These are phyloP conservation scores for Panicum virgatum DNA, from an alignment of 202 grass and related monocot species.

Conservation along the genomic window DNA sequence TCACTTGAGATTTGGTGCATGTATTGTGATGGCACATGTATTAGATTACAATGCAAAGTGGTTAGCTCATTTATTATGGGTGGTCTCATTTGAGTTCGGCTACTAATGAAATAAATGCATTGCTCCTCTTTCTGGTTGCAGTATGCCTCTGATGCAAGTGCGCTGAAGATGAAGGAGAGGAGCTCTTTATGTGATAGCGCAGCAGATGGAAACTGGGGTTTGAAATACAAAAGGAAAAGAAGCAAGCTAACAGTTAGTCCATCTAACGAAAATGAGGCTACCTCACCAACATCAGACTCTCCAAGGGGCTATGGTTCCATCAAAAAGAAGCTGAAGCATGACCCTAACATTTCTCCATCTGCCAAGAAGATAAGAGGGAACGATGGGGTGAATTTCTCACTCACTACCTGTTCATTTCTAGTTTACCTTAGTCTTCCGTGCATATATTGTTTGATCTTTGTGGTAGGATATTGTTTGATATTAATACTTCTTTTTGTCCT, in stretches of 20 bases:
- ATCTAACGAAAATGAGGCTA: constrained; percentile 66
- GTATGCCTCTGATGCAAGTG: constrained; percentile 40
- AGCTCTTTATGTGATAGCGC: constrained; percentile 73
- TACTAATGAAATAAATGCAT: constrained; percentile 29
- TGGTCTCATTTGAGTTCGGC: constrained; percentile 12
- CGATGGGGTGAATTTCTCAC: constrained; percentile 80
- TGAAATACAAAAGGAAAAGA: constrained; percentile 89
- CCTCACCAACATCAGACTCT: constrained; percentile 53
- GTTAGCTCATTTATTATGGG: constrained; percentile 14
- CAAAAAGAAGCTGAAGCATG: constrained; percentile 70
- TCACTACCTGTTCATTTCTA: constrained; percentile 17
- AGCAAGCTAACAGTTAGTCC: constrained; percentile 59
- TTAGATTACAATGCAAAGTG: neutral
- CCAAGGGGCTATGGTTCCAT: constrained; percentile 39
- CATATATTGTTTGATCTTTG: constrained; percentile 26
- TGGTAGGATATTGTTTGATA: constrained; percentile 23
- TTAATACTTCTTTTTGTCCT: constrained; percentile 28
- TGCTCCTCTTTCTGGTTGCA: constrained; percentile 30
- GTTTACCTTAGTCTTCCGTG: constrained; percentile 14
- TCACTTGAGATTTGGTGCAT: neutral
- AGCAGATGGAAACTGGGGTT: constrained; percentile 71
- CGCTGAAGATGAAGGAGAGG: constrained; percentile 71
- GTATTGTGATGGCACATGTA: constrained; percentile 6
- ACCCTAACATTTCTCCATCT: constrained; percentile 43
- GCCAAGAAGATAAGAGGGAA: constrained; percentile 79